These are phyloP conservation scores for Peronospora farinosa DNA, from an alignment of 352 stramenopile species.

Conservation along the genomic window DNA sequence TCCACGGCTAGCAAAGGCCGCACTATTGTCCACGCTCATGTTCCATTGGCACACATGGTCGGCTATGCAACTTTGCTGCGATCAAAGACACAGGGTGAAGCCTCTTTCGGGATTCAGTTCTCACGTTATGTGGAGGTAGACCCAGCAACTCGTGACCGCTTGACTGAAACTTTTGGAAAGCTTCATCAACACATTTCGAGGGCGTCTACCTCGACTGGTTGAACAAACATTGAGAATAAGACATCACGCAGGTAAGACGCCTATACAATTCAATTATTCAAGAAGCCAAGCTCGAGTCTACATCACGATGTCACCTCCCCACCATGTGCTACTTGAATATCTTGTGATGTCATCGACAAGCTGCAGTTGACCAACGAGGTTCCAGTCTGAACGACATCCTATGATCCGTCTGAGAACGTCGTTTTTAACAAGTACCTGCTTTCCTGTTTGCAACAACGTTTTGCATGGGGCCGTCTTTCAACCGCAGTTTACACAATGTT, in stretches of 20 bases:
- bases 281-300: slow-evolving; percentile 1
- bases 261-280: slow-evolving; percentile 20
- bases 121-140: slow-evolving; percentile 64
- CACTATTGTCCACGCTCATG: slow-evolving; percentile 55
- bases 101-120: slow-evolving; percentile 73
- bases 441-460: slow-evolving; percentile 57
- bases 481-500: slow-evolving; percentile 17
- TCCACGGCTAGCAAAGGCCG: slow-evolving; percentile 29
- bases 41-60: slow-evolving; percentile 71
- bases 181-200: slow-evolving; percentile 6
- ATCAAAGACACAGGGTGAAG: slow-evolving; percentile 75
- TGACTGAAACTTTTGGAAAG: slow-evolving; percentile 26
- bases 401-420: slow-evolving; percentile 82
- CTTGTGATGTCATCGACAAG: slow-evolving; percentile 76
- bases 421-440: slow-evolving; percentile 73
- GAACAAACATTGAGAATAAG: not conserved
- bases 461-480: slow-evolving; percentile 68
- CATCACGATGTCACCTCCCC: slow-evolving; percentile 10
- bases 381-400: slow-evolving; percentile 75
- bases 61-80: slow-evolving; percentile 72
- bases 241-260: not conserved
- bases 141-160: slow-evolving; percentile 39
- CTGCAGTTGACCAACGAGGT: slow-evolving; percentile 73
- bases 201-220: slow-evolving; percentile 3
- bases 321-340: slow-evolving; percentile 51